Evolutionary conservation across 306 rosid genomes (phyloP), one percentile per base, ranked within the genome.

Genomic region (Chamaecrista fasciculata): DNA sequence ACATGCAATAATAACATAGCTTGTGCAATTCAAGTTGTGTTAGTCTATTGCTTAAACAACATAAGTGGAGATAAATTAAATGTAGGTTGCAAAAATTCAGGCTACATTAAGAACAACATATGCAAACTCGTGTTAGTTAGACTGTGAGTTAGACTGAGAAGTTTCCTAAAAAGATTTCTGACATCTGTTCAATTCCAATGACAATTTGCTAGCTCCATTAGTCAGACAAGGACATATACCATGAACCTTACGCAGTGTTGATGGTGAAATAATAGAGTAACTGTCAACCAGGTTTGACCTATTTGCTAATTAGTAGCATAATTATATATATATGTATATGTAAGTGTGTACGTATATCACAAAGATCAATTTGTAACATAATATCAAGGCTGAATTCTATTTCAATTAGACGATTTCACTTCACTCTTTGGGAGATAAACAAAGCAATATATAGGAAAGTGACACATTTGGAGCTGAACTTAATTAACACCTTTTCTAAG

Each of bases 391-490:
- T 37, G 5, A 6, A 23, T 24, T n/a, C 18, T 25, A 15, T 29
- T 48, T 29, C n/a, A n/a, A n/a, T n/a, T n/a, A 8, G 49, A 52
- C 55, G 23, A 61, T 75, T 28, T 67, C 8, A 63, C 40, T 28
- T 63, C 19, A 43, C 26, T 18, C 4, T 9, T 23, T 14, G 19
- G 19, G 23, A 56, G 65, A 66, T 56, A 28, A 36, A 51, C 18
- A 52, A 55, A 42, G 48, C 40, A 61, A 9, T 44, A 52, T 8
- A 26, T 6, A n/a, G 26, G 62, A 43, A 70, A 1, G 21, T 29
- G 37, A 61, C 60, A 70, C 50, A 51, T 60, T 42, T 2, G 29
- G 25, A 61, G 69, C 34, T 26, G 5, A 71, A 43, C 57, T 52
- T 2, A 25, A 11, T 51, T 15, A 59, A 43, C 36, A 66, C 69